These are phyloP conservation scores for Diaporthe ampelina DNA, from an alignment of 2,329 filamentous ascomycete genomes.

Conservation along the genomic window DNA sequence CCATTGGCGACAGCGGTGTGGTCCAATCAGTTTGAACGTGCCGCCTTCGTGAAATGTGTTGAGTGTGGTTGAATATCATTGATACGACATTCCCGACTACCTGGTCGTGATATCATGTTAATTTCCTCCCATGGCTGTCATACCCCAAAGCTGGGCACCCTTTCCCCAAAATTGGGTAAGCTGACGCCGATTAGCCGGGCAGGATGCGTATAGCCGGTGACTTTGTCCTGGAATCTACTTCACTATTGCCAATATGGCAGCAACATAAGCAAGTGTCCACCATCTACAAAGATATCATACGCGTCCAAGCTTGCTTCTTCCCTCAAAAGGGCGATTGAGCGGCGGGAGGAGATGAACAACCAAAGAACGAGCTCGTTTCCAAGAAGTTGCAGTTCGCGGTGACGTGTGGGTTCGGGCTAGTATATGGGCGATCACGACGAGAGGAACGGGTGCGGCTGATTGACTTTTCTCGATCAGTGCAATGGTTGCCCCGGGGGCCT, in stretches of 20 bases:
- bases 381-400: constrained; percentile 1
- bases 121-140: constrained; percentile 3
- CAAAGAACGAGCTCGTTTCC: not conserved
- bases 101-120: not conserved
- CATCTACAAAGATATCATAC: not conserved
- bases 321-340: constrained; percentile 12
- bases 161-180: not conserved
- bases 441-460: constrained; percentile 28
- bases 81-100: not conserved
- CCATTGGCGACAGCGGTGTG: not conserved
- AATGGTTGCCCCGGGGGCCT: not conserved
- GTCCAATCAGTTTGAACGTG: not conserved
- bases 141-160: constrained; percentile 10
- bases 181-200: constrained; percentile 5
- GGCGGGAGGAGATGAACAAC: constrained; percentile 14
- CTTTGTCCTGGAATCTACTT: not conserved
- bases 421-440: not conserved
- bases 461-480: constrained; percentile 1
- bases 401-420: constrained; percentile 16
- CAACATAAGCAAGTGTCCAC: not conserved
- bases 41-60: not conserved
- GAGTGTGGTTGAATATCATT: not conserved
- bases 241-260: constrained; percentile 31
- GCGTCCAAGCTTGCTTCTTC: constrained; percentile 13
- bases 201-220: not conserved